A percentile compares a stretch with the other conserved stretches of the same genome.
These are phyloP conservation scores for Hibiscus tridactylites DNA, from an alignment of 345 rosid species.

Conservation along the genomic window DNA sequence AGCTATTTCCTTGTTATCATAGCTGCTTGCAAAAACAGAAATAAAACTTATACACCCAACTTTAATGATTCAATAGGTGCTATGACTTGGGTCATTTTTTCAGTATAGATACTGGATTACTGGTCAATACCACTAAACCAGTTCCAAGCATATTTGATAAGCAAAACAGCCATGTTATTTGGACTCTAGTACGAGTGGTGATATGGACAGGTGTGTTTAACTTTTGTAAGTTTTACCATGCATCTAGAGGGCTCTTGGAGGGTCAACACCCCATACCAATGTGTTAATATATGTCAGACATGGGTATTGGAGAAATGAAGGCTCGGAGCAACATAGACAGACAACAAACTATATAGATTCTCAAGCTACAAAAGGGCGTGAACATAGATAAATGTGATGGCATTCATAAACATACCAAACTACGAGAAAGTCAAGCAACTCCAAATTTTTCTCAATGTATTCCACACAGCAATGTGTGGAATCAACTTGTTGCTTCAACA, in stretches of 20 bases:
- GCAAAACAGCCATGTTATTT: background rate
- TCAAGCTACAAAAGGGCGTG: background rate
- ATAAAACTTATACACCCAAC: background rate
- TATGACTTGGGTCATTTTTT: background rate
- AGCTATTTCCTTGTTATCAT: slow-evolving; percentile 94
- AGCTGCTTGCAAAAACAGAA: slow-evolving; percentile 45
- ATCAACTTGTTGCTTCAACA: slow-evolving; percentile 77
- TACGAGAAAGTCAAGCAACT: slow-evolving; percentile 78
- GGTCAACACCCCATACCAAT: background rate
- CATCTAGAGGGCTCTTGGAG: background rate
- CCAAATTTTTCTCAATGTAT: slow-evolving; percentile 76
- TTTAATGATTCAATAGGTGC: background rate
- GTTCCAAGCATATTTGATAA: background rate
- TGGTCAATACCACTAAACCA: background rate
- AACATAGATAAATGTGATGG: background rate
- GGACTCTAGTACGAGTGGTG: no score
- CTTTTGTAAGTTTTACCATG: background rate
- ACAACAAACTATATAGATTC: background rate
- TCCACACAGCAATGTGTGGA: slow-evolving; percentile 60
- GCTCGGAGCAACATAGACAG: background rate
- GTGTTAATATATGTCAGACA: background rate
- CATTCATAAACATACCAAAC: slow-evolving; percentile 40
- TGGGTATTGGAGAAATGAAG: background rate
- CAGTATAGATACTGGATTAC: background rate
- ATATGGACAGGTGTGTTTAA: background rate